Evolutionary conservation across 148 eudicot genomes (phyloP).

Genomic region (Spergularia marina): DNA sequence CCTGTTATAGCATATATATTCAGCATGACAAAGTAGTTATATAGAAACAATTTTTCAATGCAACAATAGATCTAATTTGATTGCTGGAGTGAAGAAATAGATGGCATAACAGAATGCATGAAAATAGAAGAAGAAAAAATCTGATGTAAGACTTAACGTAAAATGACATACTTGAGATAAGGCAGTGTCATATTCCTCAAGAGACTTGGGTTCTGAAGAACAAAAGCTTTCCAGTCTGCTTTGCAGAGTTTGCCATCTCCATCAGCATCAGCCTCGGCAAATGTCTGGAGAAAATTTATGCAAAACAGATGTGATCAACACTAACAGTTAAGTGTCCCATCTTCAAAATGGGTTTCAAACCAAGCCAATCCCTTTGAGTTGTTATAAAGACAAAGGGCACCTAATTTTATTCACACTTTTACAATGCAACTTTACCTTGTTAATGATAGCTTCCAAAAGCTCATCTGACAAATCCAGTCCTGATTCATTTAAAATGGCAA

Average conservation of each 20-base stretch:
- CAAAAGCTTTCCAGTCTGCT: conserved; percentile 80
- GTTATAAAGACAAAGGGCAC: background rate
- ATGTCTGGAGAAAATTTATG: conserved; percentile 48
- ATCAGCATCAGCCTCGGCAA: conserved; percentile 82
- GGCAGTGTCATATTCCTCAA: conserved; percentile 93
- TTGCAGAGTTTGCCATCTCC: conserved; percentile 72
- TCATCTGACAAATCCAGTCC: conserved; percentile 73
- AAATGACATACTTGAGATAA: conserved; percentile 61
- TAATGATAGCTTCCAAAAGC: conserved; percentile 68
- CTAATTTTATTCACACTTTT: background rate
- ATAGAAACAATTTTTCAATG: too few species aligned
- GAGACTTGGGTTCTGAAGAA: conserved; percentile 55
- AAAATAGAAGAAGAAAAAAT: background rate
- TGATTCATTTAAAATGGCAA: conserved; percentile 75
- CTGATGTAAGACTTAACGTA: background rate
- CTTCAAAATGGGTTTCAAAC: background rate
- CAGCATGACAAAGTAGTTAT: too few species aligned
- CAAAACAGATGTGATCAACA: background rate
- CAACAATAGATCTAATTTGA: too few species aligned
- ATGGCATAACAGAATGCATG: background rate
- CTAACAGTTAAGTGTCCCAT: background rate
- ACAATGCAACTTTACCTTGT: conserved; percentile 48
- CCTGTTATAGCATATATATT: too few species aligned
- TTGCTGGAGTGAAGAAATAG: too few species aligned
- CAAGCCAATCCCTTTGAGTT: background rate